Evolutionary conservation across 441 rosid genomes (phyloP).

Genomic region (Pelargonium cotyledonis): DNA sequence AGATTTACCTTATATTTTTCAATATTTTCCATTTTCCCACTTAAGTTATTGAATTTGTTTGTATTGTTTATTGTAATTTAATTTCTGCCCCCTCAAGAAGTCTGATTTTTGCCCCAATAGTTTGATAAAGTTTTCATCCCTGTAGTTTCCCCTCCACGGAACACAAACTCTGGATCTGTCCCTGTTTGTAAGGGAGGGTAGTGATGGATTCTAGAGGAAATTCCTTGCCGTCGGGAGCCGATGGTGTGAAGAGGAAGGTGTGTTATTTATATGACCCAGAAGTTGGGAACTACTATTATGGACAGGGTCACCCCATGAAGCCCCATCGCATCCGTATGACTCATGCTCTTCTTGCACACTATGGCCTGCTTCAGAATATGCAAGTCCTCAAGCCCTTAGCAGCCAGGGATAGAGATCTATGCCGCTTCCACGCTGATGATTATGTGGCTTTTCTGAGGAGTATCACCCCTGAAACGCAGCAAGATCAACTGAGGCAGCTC

Average conservation of each 20-base stretch:
- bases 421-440: conserved; percentile 64
- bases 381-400: conserved; percentile 75
- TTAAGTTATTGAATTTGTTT: too few relatives aligned
- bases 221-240: conserved; percentile 56
- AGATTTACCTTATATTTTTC: too few relatives aligned
- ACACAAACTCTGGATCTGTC: too few relatives aligned
- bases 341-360: conserved; percentile 54
- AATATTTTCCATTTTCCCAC: too few relatives aligned
- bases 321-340: conserved; percentile 68
- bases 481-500: conserved; percentile 39
- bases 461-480: conserved; percentile 48
- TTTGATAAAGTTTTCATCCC: too few relatives aligned
- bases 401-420: conserved; percentile 52
- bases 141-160: too few relatives aligned
- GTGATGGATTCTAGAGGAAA: neutral
- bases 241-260: conserved; percentile 59
- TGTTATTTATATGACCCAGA: conserved; percentile 78
- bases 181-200: too few relatives aligned
- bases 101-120: too few relatives aligned
- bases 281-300: conserved; percentile 67
- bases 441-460: conserved; percentile 68
- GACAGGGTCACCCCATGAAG: conserved; percentile 70
- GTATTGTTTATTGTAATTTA: too few relatives aligned
- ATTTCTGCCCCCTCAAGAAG: too few relatives aligned
- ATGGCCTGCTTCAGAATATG: conserved; percentile 73